These are phyloP conservation scores for Tricholoma sp. DNA, from an alignment of 768 basidiomycete species.

Conservation along the genomic window DNA sequence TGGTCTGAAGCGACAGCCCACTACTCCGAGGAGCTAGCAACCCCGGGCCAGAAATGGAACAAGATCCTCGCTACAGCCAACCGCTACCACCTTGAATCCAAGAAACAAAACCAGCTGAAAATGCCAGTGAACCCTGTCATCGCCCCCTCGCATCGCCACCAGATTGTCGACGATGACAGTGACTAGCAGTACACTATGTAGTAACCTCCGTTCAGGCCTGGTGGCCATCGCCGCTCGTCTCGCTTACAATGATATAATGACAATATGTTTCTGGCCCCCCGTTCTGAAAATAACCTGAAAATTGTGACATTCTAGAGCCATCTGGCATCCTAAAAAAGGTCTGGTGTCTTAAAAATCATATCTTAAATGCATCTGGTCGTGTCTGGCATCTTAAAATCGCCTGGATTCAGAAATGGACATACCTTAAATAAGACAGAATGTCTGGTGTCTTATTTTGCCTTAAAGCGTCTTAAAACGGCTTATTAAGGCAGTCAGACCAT, in stretches of 20 bases:
- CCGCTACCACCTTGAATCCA: conserved; percentile 1
- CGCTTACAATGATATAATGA: neutral
- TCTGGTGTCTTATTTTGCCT: neutral
- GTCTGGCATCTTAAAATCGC: neutral
- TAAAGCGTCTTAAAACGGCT: neutral
- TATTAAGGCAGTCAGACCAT: neutral
- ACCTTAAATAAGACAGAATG: neutral
- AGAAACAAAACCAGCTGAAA: neutral
- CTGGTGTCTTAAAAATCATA: conserved; percentile 1
- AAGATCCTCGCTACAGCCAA: neutral
- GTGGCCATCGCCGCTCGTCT: neutral
- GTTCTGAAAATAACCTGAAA: neutral
- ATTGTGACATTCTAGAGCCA: neutral
- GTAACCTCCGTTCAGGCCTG: neutral
- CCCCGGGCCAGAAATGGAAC: neutral
- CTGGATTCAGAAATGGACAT: too few species aligned
- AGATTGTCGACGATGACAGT: neutral
- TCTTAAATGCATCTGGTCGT: neutral
- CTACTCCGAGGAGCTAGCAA: neutral
- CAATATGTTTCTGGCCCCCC: neutral
- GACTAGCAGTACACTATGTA: neutral
- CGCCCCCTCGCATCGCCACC: neutral
- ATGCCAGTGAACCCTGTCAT: conserved; percentile 1
- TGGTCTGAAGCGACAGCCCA: neutral
- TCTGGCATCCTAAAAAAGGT: neutral